Conservation (phyloP, 2,329 filamentous ascomycete genomes). For the Trichoderma guizhouense region DNA sequence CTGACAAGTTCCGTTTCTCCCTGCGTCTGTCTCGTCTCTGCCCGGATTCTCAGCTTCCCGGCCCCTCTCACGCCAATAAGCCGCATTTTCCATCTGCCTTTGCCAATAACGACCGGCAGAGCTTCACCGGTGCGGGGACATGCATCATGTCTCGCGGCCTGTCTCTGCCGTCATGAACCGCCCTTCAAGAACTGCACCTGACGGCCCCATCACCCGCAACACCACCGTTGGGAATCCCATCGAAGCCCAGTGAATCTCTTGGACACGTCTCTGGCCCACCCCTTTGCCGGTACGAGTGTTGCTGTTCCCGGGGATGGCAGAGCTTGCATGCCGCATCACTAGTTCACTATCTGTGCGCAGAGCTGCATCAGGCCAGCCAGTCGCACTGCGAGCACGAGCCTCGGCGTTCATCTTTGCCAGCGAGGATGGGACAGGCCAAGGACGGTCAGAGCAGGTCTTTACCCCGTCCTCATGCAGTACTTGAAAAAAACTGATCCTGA, state of each 20-base stretch:
- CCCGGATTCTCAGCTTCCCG: background rate
- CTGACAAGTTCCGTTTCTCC: background rate
- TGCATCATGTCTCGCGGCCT: background rate
- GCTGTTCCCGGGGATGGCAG: background rate
- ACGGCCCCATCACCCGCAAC: background rate
- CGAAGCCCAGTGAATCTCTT: background rate
- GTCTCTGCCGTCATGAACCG: background rate
- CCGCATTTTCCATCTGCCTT: background rate
- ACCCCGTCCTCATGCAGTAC: background rate
- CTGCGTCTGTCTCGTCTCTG: background rate
- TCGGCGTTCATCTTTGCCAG: background rate
- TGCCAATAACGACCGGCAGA: background rate
- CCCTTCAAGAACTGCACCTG: background rate
- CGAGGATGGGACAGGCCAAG: background rate
- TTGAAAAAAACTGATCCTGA: background rate
- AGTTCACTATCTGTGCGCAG: background rate
- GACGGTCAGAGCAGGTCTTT: background rate
- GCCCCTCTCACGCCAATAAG: background rate
- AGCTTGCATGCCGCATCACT: background rate
- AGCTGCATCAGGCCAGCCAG: background rate
- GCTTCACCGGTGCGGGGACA: slow-evolving; percentile 13
- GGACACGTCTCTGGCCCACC: background rate
- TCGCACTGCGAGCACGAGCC: background rate
- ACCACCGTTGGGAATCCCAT: background rate
- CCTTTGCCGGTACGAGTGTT: background rate